A percentile compares a stretch with the other conserved stretches of the same genome.
These are phyloP conservation scores for Pseudocercospora macadamiae DNA, from an alignment of 2,329 filamentous ascomycete species.

Conservation along the genomic window DNA sequence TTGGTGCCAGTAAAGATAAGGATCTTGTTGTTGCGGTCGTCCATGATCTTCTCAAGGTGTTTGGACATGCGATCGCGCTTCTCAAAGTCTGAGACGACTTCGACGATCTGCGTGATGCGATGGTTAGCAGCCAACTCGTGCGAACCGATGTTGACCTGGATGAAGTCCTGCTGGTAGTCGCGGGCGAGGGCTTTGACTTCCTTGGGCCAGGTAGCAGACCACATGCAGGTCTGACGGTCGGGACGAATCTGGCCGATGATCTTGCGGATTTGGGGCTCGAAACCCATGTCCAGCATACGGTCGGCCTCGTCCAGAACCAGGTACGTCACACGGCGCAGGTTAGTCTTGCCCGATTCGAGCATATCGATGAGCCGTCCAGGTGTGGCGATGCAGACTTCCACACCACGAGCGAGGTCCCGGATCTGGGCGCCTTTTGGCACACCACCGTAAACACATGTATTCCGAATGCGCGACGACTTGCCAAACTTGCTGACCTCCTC, in stretches of 20 bases:
- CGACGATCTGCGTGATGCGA: slow-evolving; percentile 95
- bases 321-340: slow-evolving; percentile 96
- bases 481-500: slow-evolving; percentile 98
- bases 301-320: slow-evolving; percentile 98
- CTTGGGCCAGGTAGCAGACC: slow-evolving; percentile 99
- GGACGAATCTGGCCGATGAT: slow-evolving; percentile 97
- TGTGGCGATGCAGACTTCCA: slow-evolving; percentile 98
- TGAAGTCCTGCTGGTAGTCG: slow-evolving; percentile 93
- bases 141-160: slow-evolving; percentile 98
- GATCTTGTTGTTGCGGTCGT: slow-evolving; percentile 91
- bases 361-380: slow-evolving; percentile 98
- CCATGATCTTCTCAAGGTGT: slow-evolving; percentile 97
- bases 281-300: slow-evolving; percentile 99
- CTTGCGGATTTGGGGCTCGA: slow-evolving; percentile 99
- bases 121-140: slow-evolving; percentile 96
- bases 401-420: slow-evolving; percentile 88
- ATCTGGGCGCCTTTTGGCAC: slow-evolving; percentile 98
- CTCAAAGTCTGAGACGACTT: slow-evolving; percentile 94
- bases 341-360: slow-evolving; percentile 97
- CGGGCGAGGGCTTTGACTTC: slow-evolving; percentile 89
- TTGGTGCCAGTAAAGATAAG: slow-evolving; percentile 85
- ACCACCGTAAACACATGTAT: slow-evolving; percentile 98
- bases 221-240: slow-evolving; percentile 99
- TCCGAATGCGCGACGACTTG: slow-evolving; percentile 95
- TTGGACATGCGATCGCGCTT: slow-evolving; percentile 98